Evolutionary conservation across 345 rosid species (phyloP).

Genomic region (Eucalyptus tenuipes): DNA sequence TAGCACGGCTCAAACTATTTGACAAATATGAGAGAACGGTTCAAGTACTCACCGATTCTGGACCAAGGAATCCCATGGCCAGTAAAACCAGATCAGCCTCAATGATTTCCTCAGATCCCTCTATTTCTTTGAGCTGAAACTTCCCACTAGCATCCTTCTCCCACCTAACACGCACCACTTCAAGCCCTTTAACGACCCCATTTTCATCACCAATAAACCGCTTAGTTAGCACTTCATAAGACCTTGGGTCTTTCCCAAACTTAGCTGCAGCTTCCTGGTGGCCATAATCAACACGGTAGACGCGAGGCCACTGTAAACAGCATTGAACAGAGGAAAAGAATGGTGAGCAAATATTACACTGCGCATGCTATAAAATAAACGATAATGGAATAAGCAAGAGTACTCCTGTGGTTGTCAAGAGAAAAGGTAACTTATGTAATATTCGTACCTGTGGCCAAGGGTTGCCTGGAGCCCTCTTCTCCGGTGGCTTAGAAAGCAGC

Average conservation of each 20-base stretch:
- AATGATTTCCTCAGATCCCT: slow-evolving; percentile 76
- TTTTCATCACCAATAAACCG: slow-evolving; percentile 77
- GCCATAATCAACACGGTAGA: slow-evolving; percentile 91
- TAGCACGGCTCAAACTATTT: neutral
- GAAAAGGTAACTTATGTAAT: neutral
- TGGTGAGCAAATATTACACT: neutral
- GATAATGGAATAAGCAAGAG: neutral
- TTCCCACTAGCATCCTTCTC: slow-evolving; percentile 84
- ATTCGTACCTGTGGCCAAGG: slow-evolving; percentile 98
- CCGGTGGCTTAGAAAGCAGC: slow-evolving; percentile 92
- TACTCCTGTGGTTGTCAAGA: neutral
- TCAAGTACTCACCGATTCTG: slow-evolving; percentile 57
- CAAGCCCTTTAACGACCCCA: slow-evolving; percentile 80
- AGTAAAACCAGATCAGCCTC: slow-evolving; percentile 83
- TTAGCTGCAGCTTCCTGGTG: slow-evolving; percentile 86
- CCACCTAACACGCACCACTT: slow-evolving; percentile 62
- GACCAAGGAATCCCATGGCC: slow-evolving; percentile 99
- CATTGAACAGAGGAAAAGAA: neutral
- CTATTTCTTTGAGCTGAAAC: slow-evolving; percentile 77
- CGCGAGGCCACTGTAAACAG: slow-evolving; percentile 79
- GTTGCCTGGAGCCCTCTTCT: slow-evolving; percentile 82
- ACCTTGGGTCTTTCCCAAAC: slow-evolving; percentile 90
- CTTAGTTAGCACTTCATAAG: slow-evolving; percentile 88
- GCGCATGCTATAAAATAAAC: neutral
- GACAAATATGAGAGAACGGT: neutral